These are phyloP conservation scores for Podospora didyma DNA, from an alignment of 495 filamentous ascomycete genomes.

Conservation along the genomic window DNA sequence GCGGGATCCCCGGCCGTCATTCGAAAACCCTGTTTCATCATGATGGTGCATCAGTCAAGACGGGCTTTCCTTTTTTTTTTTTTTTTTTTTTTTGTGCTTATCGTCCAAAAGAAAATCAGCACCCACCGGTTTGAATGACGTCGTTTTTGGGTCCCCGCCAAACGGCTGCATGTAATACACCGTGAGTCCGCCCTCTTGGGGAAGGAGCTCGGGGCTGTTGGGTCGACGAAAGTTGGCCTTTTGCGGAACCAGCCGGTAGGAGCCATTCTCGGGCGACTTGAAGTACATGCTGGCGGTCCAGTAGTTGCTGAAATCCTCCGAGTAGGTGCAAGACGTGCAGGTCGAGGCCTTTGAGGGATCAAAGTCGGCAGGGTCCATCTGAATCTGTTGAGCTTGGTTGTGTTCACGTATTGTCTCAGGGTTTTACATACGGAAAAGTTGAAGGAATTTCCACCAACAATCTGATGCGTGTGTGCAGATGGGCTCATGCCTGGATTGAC, in stretches of 20 bases:
- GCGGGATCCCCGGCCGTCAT: slow-evolving; percentile 64
- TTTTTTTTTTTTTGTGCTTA: no score
- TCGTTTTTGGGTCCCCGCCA: slow-evolving; percentile 26
- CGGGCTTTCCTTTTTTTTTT: no score
- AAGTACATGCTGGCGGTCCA: slow-evolving; percentile 36
- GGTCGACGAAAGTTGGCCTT: not conserved
- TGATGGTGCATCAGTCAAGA: not conserved
- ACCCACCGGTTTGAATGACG: slow-evolving; percentile 32
- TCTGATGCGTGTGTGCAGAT: slow-evolving; percentile 15
- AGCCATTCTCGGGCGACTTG: slow-evolving; percentile 22
- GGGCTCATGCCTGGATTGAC: slow-evolving; percentile 8
- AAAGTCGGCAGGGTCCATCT: slow-evolving; percentile 15
- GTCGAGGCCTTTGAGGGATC: slow-evolving; percentile 16
- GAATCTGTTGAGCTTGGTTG: not conserved
- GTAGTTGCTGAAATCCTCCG: slow-evolving; percentile 31
- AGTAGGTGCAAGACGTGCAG: slow-evolving; percentile 25
- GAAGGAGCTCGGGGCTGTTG: not conserved
- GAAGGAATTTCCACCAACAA: slow-evolving; percentile 22
- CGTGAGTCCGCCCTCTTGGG: slow-evolving; percentile 24
- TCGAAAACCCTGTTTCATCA: slow-evolving; percentile 47
- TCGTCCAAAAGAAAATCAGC: not conserved
- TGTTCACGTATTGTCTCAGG: not conserved
- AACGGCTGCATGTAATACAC: slow-evolving; percentile 35
- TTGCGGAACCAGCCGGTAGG: slow-evolving; percentile 30
- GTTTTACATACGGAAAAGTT: slow-evolving; percentile 6